Evolutionary conservation across 495 filamentous ascomycete species (phyloP).

Genomic region (Aspergillus leporis): DNA sequence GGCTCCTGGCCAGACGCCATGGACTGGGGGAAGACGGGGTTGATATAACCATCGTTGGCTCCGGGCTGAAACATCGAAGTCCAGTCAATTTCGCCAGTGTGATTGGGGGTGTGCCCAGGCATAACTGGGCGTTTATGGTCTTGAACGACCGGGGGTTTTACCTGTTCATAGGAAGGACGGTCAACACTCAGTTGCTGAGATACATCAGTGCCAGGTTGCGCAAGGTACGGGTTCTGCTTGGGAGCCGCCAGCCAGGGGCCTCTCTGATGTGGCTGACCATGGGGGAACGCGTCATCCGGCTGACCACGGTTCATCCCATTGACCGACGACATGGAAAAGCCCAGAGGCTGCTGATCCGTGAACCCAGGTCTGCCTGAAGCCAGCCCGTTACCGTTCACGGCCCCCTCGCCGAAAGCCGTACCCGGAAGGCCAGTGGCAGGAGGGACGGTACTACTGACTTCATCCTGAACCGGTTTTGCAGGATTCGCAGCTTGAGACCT

Average conservation of each 20-base stretch:
- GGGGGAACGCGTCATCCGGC: constrained; percentile 39
- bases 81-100: constrained; percentile 60
- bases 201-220: constrained; percentile 43
- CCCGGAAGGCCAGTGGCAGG: constrained; percentile 46
- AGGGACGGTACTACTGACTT: constrained; percentile 48
- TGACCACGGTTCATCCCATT: constrained; percentile 50
- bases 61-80: constrained; percentile 71
- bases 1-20: constrained; percentile 48
- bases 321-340: constrained; percentile 47
- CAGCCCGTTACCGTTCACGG: constrained; percentile 49
- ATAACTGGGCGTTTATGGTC: constrained; percentile 48
- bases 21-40: constrained; percentile 57
- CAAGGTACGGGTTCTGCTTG: constrained; percentile 51
- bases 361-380: constrained; percentile 38
- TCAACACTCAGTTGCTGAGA: constrained; percentile 52
- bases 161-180: constrained; percentile 49
- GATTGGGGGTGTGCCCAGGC: constrained; percentile 42
- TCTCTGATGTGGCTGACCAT: constrained; percentile 40
- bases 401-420: constrained; percentile 45
- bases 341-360: constrained; percentile 48
- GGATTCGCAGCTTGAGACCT: constrained; percentile 64
- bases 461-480: constrained; percentile 48
- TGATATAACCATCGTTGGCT: constrained; percentile 61
- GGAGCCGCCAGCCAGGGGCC: constrained; percentile 49
- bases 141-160: constrained; percentile 46